phyloP scores from a whole-genome alignment of 2,329 filamentous ascomycete genomes.

The Rhynchosporium secalis region DNA sequence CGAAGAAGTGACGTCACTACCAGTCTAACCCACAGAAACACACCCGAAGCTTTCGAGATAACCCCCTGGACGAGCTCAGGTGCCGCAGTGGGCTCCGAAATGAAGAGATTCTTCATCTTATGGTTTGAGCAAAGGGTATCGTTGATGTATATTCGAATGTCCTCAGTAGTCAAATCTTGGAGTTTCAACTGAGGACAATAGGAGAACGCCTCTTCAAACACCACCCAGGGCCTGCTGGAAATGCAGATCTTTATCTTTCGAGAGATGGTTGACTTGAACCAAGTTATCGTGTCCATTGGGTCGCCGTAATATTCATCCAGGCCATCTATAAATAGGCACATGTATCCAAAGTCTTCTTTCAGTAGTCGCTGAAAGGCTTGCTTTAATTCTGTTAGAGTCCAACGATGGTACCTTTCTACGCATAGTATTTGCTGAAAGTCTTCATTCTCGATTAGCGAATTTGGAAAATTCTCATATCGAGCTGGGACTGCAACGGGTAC shows the following conservation, averaged over 20 bases:
- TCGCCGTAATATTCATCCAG: conserved; percentile 29
- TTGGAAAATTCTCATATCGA: conserved; percentile 13
- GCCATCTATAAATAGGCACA: conserved; percentile 29
- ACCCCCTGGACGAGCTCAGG: conserved; percentile 7
- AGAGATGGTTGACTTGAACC: neutral
- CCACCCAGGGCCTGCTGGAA: conserved; percentile 24
- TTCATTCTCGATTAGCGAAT: neutral
- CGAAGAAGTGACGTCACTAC: conserved; percentile 20
- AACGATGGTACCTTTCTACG: conserved; percentile 2
- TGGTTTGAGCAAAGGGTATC: neutral
- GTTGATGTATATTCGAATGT: conserved; percentile 6
- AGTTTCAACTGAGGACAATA: conserved; percentile 11
- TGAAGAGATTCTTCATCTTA: conserved; percentile 6
- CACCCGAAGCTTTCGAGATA: conserved; percentile 14
- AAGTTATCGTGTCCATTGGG: neutral
- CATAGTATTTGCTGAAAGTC: neutral
- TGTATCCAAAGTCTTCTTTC: conserved; percentile 8
- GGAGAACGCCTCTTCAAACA: conserved; percentile 22
- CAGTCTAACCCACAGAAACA: conserved; percentile 27
- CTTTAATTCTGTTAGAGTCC: conserved; percentile 10
- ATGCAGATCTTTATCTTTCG: conserved; percentile 26
- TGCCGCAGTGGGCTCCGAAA: neutral
- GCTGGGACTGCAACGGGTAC: conserved; percentile 12
- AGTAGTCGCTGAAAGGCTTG: conserved; percentile 7
- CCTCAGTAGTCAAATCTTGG: conserved; percentile 18